Base-by-base conservation (phyloP, 2,329 filamentous ascomycete species). In the Aspergillus pseudonomiae region DNA sequence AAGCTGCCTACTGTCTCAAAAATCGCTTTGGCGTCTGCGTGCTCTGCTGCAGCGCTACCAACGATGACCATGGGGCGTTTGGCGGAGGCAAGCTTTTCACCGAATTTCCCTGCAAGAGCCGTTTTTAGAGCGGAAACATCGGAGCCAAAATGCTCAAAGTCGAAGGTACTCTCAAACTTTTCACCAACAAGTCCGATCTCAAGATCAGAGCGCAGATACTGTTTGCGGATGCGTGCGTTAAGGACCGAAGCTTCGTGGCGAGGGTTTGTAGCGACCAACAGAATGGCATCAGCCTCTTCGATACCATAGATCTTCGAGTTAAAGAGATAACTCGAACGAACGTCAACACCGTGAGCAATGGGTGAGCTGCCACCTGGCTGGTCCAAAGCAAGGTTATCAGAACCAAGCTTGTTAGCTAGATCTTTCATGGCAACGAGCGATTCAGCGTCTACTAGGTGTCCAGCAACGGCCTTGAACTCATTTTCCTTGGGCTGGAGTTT, bases 41-140 rank as follows among this genome's bases (percentile, higher is more conserved):
- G 94, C 79, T 99, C 95, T 36, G 92, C 93, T 63, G 95, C 92
- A 74, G 90, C 93, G 70, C 93, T 97, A 68, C 95, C 95, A 62
- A 98, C 89, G 65, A 99, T 90, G 74, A 99, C 97, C 93, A 99
- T 97, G 59, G 95, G 95, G 72, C 88, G 90, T 87, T 97, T 91
- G 52, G 95, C 94, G 59, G 87, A 83, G 74, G 91, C 87, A 60
- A 99, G 88, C 83, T 94, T 96, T 87, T 97, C 94, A 78, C 94
- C 94, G 76, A 97, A 99, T 36, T 89, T 84, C 46, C 95, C 94
- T 58, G 91, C 84, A 62, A 99, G 88, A 54, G 92, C 92, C 73
- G 89, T 86, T 86, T 98, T 97, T 39, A 99, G 84, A 63, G 93
- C 88, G 36, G 87, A 87, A 65, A 91, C 86, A 78, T 94, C 91